Conservation (phyloP, 345 rosid genomes). For the Toxicodendron radicans region DNA sequence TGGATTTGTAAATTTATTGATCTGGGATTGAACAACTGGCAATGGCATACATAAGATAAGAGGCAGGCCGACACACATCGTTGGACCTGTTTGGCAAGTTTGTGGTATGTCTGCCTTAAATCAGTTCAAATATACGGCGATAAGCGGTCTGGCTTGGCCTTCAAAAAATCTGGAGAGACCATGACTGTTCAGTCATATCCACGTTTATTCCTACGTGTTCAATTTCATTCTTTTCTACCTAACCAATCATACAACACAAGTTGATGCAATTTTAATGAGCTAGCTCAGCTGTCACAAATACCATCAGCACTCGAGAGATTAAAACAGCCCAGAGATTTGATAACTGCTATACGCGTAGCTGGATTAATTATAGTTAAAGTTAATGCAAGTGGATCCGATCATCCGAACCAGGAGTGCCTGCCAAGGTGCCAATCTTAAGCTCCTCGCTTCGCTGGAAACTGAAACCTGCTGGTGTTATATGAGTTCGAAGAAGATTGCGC, state of each 20-base stretch:
- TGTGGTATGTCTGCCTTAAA: background rate
- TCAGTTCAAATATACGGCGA: background rate
- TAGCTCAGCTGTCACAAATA: background rate
- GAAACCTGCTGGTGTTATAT: background rate
- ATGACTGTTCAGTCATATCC: background rate
- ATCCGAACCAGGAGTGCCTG: background rate
- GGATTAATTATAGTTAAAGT: background rate
- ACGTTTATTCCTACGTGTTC: background rate
- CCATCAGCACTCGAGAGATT: background rate
- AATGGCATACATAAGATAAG: too few relatives aligned
- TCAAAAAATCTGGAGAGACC: background rate
- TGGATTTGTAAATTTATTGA: too few relatives aligned
- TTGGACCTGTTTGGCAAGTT: background rate
- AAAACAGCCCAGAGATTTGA: background rate
- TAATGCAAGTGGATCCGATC: background rate
- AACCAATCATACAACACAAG: conserved; percentile 4
- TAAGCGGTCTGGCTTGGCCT: background rate
- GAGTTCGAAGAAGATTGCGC: conserved; percentile 10
- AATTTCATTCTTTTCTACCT: too few relatives aligned
- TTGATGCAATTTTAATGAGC: background rate
- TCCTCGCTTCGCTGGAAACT: conserved; percentile 2
- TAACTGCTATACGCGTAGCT: background rate
- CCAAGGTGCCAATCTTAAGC: background rate
- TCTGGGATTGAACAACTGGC: too few relatives aligned
- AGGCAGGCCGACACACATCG: background rate